Percentiles rank a stretch among this genome's conserved stretches.
These are phyloP conservation scores for Entamoeba invadens DNA, from an alignment of 208 protist species.

Conservation along the genomic window DNA sequence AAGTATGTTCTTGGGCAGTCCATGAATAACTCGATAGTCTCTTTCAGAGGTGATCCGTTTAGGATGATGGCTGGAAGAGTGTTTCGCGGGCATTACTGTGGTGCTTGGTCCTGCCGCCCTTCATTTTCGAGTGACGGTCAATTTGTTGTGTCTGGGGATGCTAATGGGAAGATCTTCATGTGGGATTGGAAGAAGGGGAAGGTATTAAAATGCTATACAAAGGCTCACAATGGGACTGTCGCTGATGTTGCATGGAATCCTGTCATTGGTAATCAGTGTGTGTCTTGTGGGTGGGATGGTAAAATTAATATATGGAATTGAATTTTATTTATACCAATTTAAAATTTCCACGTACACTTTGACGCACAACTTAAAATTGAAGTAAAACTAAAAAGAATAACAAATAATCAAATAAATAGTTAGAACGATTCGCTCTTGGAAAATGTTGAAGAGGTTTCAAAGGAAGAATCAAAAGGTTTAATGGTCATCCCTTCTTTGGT, in stretches of 20 bases:
- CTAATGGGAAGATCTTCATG: neutral
- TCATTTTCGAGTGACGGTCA: neutral
- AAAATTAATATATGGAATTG: neutral
- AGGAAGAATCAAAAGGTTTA: neutral
- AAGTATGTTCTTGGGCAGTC: neutral
- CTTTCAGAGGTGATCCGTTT: neutral
- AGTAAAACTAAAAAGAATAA: too few relatives aligned
- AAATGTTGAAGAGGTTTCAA: too few relatives aligned
- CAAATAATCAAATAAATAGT: too few relatives aligned
- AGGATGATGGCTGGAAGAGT: neutral
- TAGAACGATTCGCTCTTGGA: too few relatives aligned
- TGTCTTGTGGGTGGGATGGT: neutral
- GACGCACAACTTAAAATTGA: too few relatives aligned
- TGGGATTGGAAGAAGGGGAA: neutral
- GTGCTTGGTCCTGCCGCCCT: neutral
- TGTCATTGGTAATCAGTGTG: neutral
- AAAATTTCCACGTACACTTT: too few relatives aligned
- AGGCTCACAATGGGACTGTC: neutral
- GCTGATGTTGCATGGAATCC: neutral
- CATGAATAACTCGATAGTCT: neutral
- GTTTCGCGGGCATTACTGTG: neutral
- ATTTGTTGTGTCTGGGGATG: neutral
- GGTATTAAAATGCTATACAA: neutral
- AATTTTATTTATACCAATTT: neutral
- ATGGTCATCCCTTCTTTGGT: neutral